Evolutionary conservation across 2,329 filamentous ascomycete genomes (phyloP).

Genomic region (Fusarium nodosum): DNA sequence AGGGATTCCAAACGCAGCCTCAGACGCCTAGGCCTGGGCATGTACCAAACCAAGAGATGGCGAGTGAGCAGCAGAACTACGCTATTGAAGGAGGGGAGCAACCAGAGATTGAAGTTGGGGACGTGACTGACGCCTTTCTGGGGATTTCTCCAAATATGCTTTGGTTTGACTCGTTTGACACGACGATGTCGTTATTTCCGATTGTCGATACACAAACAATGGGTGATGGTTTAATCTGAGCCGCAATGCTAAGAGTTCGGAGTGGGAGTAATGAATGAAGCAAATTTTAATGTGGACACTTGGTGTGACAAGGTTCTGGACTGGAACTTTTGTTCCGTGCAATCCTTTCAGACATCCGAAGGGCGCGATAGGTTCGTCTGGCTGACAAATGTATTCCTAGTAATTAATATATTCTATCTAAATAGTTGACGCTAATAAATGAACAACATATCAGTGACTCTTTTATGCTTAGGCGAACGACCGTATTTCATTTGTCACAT

Average conservation of each 20-base stretch:
- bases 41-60: neutral
- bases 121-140: slow-evolving; percentile 40
- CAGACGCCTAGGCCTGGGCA: slow-evolving; percentile 11
- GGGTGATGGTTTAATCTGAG: slow-evolving; percentile 12
- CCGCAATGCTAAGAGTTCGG: neutral
- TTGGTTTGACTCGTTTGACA: slow-evolving; percentile 48
- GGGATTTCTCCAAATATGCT: slow-evolving; percentile 47
- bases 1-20: neutral
- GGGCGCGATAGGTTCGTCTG: neutral
- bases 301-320: neutral
- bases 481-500: neutral
- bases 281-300: neutral
- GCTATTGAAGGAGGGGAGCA: slow-evolving; percentile 12
- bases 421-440: neutral
- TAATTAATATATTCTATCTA: too few relatives aligned
- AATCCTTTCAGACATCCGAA: slow-evolving; percentile 4
- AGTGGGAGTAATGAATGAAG: neutral
- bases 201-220: slow-evolving; percentile 46
- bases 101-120: slow-evolving; percentile 19
- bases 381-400: neutral
- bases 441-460: neutral
- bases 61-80: slow-evolving; percentile 15
- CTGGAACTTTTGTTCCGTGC: slow-evolving; percentile 10
- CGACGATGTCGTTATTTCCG: slow-evolving; percentile 47
- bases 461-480: neutral